Conservation (phyloP, 345 rosid genomes). For the Gossypium raimondii region DNA sequence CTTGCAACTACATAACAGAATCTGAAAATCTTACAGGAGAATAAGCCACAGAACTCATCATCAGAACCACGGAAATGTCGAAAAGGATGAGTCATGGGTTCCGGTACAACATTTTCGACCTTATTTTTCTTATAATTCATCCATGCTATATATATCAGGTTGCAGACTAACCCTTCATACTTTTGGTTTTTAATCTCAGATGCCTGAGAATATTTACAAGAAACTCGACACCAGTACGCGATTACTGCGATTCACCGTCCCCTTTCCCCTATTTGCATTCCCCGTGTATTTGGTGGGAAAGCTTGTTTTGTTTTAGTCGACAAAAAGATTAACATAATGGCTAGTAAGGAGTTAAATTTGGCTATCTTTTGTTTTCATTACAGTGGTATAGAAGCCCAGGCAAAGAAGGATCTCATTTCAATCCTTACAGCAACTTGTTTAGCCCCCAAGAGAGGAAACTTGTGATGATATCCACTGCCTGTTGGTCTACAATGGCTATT, state of each 20-base stretch:
- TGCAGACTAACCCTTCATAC: neutral
- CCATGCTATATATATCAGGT: neutral
- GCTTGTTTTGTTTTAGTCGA: neutral
- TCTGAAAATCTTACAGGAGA: constrained; percentile 45
- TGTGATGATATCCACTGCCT: constrained; percentile 59
- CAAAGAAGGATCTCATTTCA: constrained; percentile 86
- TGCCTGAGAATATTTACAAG: constrained; percentile 57
- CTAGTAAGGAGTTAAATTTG: neutral
- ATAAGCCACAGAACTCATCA: constrained; percentile 10
- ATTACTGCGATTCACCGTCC: constrained; percentile 57
- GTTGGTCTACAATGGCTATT: constrained; percentile 62
- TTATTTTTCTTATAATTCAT: neutral
- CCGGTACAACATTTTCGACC: constrained; percentile 39
- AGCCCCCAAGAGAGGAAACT: constrained; percentile 59
- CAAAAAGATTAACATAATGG: neutral
- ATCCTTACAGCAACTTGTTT: constrained; percentile 68
- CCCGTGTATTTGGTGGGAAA: constrained; percentile 60
- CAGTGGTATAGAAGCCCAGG: constrained; percentile 93
- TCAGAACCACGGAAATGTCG: constrained; percentile 38
- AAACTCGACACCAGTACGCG: constrained; percentile 32
- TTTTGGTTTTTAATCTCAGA: constrained; percentile 26
- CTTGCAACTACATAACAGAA: neutral
- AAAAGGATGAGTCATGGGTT: constrained; percentile 83
- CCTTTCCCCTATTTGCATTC: constrained; percentile 62
- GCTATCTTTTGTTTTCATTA: neutral